Evolutionary conservation across 2,329 filamentous ascomycete genomes (phyloP), one percentile per base, ranked within the genome.

Genomic region (Botrytis pseudocinerea): DNA sequence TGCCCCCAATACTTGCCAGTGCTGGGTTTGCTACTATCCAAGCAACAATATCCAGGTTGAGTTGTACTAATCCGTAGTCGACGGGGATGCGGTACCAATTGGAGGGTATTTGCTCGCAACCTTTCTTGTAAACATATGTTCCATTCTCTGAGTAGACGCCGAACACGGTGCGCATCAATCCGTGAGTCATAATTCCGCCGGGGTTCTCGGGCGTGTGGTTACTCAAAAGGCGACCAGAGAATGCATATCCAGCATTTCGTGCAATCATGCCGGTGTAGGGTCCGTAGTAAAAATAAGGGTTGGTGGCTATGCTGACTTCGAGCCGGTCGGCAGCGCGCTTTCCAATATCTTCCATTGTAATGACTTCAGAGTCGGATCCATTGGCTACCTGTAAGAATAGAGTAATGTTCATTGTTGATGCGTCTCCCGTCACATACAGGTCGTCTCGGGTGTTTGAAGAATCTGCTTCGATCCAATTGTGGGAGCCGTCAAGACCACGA

Each of bases 231-330:
- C 51, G 51, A 57, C 51, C 51, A 57, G 51, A 57, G 51, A 57
- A 57, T 57, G 51, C 51, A 57, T 57, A 57, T 57, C 51, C 51
- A 28, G 51, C 51, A 57, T 57, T 57, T 57, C 51, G 51, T 57
- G 51, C 51, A 57, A 57, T 32, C 51, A 57, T 57, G 51, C 51
- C 51, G 51, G 51, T 57, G 51, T 57, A 57, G 51, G 51, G 51
- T 57, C 51, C 51, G 51, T 57, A 57, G 51, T 57, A 57, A 57
- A 57, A 57, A 28, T 57, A 57, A 57, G 51, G 51, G 51, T 57
- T 57, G 51, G 51, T 57, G 5, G 51, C 51, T 57, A 18, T 57
- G 51, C 51, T 57, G 51, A 28, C 51, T 57, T 57, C n/a, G 16
- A 57, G 51, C 16, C 51, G 51, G 16, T 57, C 51, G n/a, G 51